Evolutionary conservation across 305 asterid genomes (phyloP), one percentile per base, ranked within the genome.

Genomic region (Fraxinus dipetala): DNA sequence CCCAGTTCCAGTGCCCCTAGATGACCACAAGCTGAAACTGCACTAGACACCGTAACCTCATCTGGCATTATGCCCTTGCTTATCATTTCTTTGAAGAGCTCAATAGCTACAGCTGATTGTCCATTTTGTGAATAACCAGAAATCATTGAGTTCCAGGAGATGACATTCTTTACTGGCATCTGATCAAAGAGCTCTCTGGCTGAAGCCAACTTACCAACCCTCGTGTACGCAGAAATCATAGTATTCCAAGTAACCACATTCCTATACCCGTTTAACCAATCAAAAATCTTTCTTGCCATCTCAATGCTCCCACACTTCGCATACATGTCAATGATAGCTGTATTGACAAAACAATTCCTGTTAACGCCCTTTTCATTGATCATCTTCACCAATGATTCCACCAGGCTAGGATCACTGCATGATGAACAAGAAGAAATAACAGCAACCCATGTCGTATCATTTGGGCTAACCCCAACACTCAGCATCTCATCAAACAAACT

Each of bases 101-200:
- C 91, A 65, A 93, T 83, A 76, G 97, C 95, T 77, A 85, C 34
- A 34, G 87, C 48, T 32, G 98, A 91, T 65, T 89, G 84, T 48
- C 98, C 98, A 51, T 92, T 92, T 85, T 92, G 97, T 9, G 93
- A 87, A 83, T 88, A 92, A 84, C 97, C 98, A 32, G 93, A 88
- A 77, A 94, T 91, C 85, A 94, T 88, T 1, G 98, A 84, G 85
- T 92, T 93, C 98, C 98, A 92, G 4, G 98, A 89, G 69, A 92
- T 84, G 3, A 90, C 89, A 43, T 91, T 79, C 85, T 85, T 94
- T 78, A 84, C 86, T 4, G 91, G 92, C 95, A 94, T 86, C 31
- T 8, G 77, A 87, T 84, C 90, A 79, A 94, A 94, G 72, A 92
- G 92, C 70, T 81, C 89, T 73, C 79, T 85, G 3, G 96, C 97